Conservation (phyloP, 768 basidiomycete species). For the Agrocybe chaxingu region DNA sequence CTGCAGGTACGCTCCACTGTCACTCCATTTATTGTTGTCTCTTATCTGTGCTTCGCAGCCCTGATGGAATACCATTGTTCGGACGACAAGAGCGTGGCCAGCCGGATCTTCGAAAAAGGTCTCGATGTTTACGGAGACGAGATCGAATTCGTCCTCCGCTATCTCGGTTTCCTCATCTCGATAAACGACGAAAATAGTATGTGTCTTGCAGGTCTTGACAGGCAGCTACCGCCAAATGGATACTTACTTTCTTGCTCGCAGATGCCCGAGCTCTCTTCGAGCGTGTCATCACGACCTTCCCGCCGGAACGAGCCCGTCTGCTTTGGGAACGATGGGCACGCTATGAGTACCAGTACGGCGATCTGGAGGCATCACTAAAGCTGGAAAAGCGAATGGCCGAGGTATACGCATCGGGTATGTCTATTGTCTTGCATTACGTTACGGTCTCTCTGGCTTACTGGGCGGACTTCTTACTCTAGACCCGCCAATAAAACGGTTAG, state of each 20-base stretch:
- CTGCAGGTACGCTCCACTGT: slow-evolving; percentile 57
- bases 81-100: slow-evolving; percentile 72
- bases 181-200: slow-evolving; percentile 94
- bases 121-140: slow-evolving; percentile 81
- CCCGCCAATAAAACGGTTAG: slow-evolving; percentile 87
- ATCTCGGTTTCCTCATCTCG: slow-evolving; percentile 89
- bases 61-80: slow-evolving; percentile 94
- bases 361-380: slow-evolving; percentile 82
- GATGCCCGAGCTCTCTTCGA: slow-evolving; percentile 97
- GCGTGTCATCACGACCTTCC: slow-evolving; percentile 74
- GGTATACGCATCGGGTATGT: slow-evolving; percentile 78
- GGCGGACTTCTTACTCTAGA: slow-evolving; percentile 43
- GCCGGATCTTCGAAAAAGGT: slow-evolving; percentile 92
- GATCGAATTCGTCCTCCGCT: slow-evolving; percentile 81
- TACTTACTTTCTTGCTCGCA: slow-evolving; percentile 25
- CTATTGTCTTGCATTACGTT: neutral
- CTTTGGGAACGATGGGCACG: slow-evolving; percentile 96
- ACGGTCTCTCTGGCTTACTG: neutral
- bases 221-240: neutral
- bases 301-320: slow-evolving; percentile 73
- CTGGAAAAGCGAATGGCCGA: slow-evolving; percentile 88
- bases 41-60: slow-evolving; percentile 43
- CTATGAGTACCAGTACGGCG: slow-evolving; percentile 95
- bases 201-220: slow-evolving; percentile 20
- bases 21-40: neutral